phyloP scores from a whole-genome alignment of 192 early-diverging fungal species.

The Rhizoclosmatium sp. region DNA sequence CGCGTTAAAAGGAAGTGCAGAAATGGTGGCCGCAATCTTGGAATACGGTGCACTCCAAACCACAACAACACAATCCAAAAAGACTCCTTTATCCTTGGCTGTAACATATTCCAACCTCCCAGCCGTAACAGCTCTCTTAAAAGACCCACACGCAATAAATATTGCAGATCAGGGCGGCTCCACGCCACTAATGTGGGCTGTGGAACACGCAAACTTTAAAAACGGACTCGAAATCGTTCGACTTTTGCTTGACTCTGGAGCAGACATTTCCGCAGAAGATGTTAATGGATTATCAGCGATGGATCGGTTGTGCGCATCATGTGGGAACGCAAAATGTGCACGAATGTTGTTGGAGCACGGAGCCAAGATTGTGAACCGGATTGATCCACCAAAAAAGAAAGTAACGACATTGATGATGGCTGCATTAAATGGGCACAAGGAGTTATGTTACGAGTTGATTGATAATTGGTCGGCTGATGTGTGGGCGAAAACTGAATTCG shows the following conservation, averaged over 20 bases:
- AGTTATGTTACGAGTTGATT: conserved; percentile 52
- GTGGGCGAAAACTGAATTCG: conserved; percentile 35
- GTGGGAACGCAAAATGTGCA: conserved; percentile 45
- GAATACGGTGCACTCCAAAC: conserved; percentile 43
- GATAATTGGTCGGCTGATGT: conserved; percentile 52
- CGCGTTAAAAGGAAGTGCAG: conserved; percentile 43
- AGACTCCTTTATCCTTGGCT: conserved; percentile 55
- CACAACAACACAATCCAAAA: conserved; percentile 50
- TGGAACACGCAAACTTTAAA: conserved; percentile 51
- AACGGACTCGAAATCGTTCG: conserved; percentile 50
- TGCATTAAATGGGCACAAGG: conserved; percentile 58
- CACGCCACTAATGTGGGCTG: conserved; percentile 61
- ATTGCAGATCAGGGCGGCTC: conserved; percentile 52
- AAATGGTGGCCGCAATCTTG: conserved; percentile 46
- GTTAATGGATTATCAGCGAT: conserved; percentile 48
- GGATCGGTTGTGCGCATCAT: conserved; percentile 53
- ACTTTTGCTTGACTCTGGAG: conserved; percentile 42
- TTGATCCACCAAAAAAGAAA: conserved; percentile 30
- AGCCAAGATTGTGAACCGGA: conserved; percentile 39
- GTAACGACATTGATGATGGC: conserved; percentile 60
- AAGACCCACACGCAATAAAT: conserved; percentile 32
- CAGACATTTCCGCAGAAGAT: conserved; percentile 49
- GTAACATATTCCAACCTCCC: conserved; percentile 47
- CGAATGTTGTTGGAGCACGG: conserved; percentile 44
- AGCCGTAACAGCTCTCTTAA: conserved; percentile 45